phyloP scores from a whole-genome alignment of 2,329 filamentous ascomycete genomes.

The Cladophialophora carrionii region DNA sequence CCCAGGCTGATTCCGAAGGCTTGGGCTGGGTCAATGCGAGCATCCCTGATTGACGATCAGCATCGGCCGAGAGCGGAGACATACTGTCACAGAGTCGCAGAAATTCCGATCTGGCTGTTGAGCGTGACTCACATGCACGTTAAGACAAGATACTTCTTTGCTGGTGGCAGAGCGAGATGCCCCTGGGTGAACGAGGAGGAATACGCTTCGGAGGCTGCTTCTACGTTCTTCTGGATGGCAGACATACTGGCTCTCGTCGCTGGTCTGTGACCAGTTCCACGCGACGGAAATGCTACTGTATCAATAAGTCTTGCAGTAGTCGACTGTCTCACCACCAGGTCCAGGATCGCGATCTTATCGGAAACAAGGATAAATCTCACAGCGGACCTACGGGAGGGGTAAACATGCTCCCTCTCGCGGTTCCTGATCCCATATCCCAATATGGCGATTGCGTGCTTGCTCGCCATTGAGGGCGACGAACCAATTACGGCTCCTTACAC shows the following conservation, averaged over 20 bases:
- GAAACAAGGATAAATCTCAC: background rate
- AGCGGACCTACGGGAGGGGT: slow-evolving; percentile 12
- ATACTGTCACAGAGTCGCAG: background rate
- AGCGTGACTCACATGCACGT: slow-evolving; percentile 65
- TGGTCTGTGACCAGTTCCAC: background rate
- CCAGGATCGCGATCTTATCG: background rate
- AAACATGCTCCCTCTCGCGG: slow-evolving; percentile 1
- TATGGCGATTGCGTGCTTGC: slow-evolving; percentile 21
- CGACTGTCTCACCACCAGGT: background rate
- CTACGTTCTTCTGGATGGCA: slow-evolving; percentile 59
- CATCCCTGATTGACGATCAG: slow-evolving; percentile 57
- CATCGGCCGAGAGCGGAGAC: background rate
- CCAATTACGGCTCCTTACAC: slow-evolving; percentile 11
- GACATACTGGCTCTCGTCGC: slow-evolving; percentile 42
- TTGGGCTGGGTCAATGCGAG: slow-evolving; percentile 67
- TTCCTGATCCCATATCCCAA: slow-evolving; percentile 2
- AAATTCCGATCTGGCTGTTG: background rate
- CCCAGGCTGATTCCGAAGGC: slow-evolving; percentile 73
- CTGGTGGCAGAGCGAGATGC: slow-evolving; percentile 67
- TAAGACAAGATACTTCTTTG: slow-evolving; percentile 69
- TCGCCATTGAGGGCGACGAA: background rate
- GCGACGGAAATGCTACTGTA: background rate
- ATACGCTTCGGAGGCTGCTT: slow-evolving; percentile 62
- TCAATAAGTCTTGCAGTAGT: background rate
- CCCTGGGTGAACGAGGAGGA: slow-evolving; percentile 66